A percentile compares a stretch with the other conserved stretches of the same genome.
Conservation (phyloP, 1,284 basidiomycete species). For the Fomitopsis palustris region DNA sequence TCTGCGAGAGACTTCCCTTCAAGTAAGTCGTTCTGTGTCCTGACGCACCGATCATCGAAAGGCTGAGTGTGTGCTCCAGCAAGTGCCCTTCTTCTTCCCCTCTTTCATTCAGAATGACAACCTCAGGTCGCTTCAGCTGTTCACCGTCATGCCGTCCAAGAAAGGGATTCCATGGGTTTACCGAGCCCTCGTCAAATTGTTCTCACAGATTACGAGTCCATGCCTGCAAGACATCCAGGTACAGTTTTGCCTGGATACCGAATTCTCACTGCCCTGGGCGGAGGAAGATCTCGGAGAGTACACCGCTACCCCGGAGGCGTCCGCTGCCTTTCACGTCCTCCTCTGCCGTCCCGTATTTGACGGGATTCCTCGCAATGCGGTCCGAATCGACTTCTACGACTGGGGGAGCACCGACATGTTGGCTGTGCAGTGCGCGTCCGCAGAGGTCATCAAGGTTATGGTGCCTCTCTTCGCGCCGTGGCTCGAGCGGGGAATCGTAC, state of each 20-base stretch:
- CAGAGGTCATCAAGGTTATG: neutral
- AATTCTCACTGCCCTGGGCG: neutral
- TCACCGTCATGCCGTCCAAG: neutral
- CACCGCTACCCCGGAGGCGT: no score
- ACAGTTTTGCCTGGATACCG: neutral
- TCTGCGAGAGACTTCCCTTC: no score
- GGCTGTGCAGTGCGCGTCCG: neutral
- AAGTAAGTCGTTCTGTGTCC: no score
- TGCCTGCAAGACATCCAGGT: neutral
- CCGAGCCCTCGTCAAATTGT: neutral
- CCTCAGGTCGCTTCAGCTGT: neutral
- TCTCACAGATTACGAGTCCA: neutral
- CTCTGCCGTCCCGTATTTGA: neutral
- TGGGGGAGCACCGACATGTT: neutral
- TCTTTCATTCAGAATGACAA: neutral
- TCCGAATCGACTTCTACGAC: neutral
- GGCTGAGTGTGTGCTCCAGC: no score
- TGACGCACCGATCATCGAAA: no score
- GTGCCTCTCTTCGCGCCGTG: neutral
- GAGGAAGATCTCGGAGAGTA: neutral
- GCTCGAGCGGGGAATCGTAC: neutral
- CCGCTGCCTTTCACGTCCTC: neutral
- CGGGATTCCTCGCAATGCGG: neutral
- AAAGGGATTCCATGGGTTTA: neutral
- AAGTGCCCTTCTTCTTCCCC: no score